These are phyloP conservation scores for Lippia alba DNA, from an alignment of 305 asterid species.

Conservation along the genomic window DNA sequence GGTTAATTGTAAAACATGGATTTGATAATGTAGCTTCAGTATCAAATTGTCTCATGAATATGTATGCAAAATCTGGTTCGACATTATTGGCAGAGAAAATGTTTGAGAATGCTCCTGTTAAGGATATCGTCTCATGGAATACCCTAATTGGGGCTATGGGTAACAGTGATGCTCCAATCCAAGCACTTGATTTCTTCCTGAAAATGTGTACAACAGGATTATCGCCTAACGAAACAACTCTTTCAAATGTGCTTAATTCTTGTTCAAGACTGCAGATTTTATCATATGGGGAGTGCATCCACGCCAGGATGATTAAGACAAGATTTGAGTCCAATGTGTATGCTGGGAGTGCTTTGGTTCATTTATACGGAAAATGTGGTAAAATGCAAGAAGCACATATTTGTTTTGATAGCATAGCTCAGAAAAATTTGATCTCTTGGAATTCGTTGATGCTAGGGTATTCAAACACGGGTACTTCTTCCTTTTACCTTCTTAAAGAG, in stretches of 20 bases:
- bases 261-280: slow-evolving; percentile 37
- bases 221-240: slow-evolving; percentile 46
- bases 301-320: slow-evolving; percentile 51
- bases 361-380: slow-evolving; percentile 52
- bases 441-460: slow-evolving; percentile 58
- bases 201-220: slow-evolving; percentile 40
- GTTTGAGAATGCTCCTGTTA: slow-evolving; percentile 43
- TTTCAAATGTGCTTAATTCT: slow-evolving; percentile 42
- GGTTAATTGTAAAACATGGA: slow-evolving; percentile 45
- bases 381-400: slow-evolving; percentile 47
- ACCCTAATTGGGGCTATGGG: slow-evolving; percentile 44
- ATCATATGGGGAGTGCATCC: slow-evolving; percentile 48
- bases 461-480: slow-evolving; percentile 44
- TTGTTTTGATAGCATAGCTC: slow-evolving; percentile 51
- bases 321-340: slow-evolving; percentile 41
- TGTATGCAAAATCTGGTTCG: slow-evolving; percentile 46
- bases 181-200: slow-evolving; percentile 38
- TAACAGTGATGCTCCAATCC: slow-evolving; percentile 35
- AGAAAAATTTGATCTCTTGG: slow-evolving; percentile 60
- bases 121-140: slow-evolving; percentile 56
- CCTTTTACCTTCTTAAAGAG: slow-evolving; percentile 43
- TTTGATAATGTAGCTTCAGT: slow-evolving; percentile 38
- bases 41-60: slow-evolving; percentile 47
- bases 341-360: slow-evolving; percentile 54
- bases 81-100: slow-evolving; percentile 33